Evolutionary conservation across 2,329 filamentous ascomycete genomes (phyloP).

Genomic region (Huntiella abstrusa): DNA sequence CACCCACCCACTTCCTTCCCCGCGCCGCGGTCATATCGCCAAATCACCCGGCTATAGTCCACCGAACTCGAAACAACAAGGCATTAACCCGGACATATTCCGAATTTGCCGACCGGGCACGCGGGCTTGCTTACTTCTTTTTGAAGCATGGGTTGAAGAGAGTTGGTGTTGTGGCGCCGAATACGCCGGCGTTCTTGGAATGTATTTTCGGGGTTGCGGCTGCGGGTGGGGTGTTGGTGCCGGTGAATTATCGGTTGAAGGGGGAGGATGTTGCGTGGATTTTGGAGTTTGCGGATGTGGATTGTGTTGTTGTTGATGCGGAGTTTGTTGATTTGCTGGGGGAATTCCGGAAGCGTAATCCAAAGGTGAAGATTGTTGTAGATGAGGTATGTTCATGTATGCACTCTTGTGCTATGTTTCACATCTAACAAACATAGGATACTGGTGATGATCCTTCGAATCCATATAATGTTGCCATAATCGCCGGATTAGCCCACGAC

Average conservation of each 20-base stretch:
- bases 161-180: constrained; percentile 74
- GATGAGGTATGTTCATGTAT: constrained; percentile 32
- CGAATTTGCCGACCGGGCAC: constrained; percentile 67
- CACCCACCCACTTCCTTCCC: constrained; percentile 72
- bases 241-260: constrained; percentile 47
- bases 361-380: constrained; percentile 50
- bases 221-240: constrained; percentile 60
- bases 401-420: no score
- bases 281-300: constrained; percentile 70
- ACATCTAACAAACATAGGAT: constrained; percentile 30
- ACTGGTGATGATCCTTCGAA: constrained; percentile 63
- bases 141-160: constrained; percentile 52
- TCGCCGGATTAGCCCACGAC: constrained; percentile 64
- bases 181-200: constrained; percentile 89
- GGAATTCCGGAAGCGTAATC: constrained; percentile 40
- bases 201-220: constrained; percentile 73
- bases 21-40: constrained; percentile 80
- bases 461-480: constrained; percentile 65
- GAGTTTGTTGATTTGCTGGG: constrained; percentile 60
- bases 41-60: constrained; percentile 65
- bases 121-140: constrained; percentile 76
- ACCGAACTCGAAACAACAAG: constrained; percentile 61
- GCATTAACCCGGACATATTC: constrained; percentile 58
- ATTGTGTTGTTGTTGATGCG: constrained; percentile 68
- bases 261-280: constrained; percentile 79